Evolutionary conservation across 2,329 filamentous ascomycete species (phyloP), one percentile per base, ranked within the genome.

Genomic region (Gaeumannomyces sp.): DNA sequence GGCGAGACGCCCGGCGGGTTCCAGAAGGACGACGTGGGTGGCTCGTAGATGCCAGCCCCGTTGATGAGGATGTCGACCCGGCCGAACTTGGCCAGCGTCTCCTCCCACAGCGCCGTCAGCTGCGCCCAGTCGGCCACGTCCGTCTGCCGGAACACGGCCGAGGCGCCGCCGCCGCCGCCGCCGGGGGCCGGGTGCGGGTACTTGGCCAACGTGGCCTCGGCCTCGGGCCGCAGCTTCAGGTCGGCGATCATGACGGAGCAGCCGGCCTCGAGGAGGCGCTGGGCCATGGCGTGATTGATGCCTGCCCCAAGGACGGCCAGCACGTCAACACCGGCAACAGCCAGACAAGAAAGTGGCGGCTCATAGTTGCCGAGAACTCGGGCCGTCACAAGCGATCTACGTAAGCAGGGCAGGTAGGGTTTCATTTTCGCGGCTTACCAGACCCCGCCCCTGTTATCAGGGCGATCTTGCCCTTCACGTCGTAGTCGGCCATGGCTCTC

Each of bases 231-330:
- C 27, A 78, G 72, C 45, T 67, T 66, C 57, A 78, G 68, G 66
- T 79, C 76, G 58, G 71, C 77, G 53, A 78, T 71, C 29, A 78
- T 65, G 58, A 78, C 76, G 13, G 76, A 77, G 67, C 73, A 78
- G 64, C 74, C 75, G 25, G 72, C 71, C 3, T 66, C 65, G 45
- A 78, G 72, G 3, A 79, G 72, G 3, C 75, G 66, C 27, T 70
- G 68, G 60, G 73, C 71, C 65, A 78, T 76, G 45, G 69, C 72
- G 11, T 77, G 72, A 68, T 73, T 75, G 64, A 79, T 78, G 35
- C 77, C 76, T 77, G 59, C 19, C 6, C 7, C 19, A n/a, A 3
- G 19, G n/a, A 45, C 19, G 35, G 19, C 19, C n/a, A n/a, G 3
- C 6, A 25, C 8, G 45, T 53, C 45, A 53, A 53, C n/a, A 53